Evolutionary conservation across 257 asterid genomes (phyloP), one percentile per base, ranked within the genome.

Genomic region (Solanum bukasovii): DNA sequence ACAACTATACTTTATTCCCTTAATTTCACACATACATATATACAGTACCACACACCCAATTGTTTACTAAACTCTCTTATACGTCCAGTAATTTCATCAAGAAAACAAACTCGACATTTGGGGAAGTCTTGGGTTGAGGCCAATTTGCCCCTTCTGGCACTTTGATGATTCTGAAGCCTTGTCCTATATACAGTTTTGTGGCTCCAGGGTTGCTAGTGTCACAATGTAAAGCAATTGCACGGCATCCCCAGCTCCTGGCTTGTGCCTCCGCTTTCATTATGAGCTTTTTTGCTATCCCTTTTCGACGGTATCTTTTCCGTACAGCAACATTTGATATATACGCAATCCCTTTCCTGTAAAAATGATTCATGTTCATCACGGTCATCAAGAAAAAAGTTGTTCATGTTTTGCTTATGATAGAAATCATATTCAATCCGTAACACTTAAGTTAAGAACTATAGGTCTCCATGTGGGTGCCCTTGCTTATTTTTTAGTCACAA

Each of bases 311-410:
- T 42, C 87, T 91, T 87, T 92, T 97, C 40, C 94, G 94, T 11
- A 96, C 98, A 0, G 98, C 98, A 61, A 96, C 98, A 37, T 96
- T 96, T 61, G 98, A 96, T 94, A 96, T 90, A 82, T 96, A 96
- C 0, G 99, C 98, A 70, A 96, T 93, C 88, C 97, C 97, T 79
- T 92, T 94, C 97, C 98, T 96, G 95, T 81, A 75, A 85, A 42
- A 44, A 29, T 37, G 44, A 68, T 63, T 65, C 59, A 65, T 23
- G 63, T 18, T 56, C 65, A 56, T 56, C 25, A 56, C 1, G n/a
- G 11, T 56, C 25, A 56, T 56, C 65, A 56, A 56, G n/a, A 18
- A 56, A 81, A 85, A 29, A 21, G 29, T 37, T 85, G 31, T 63
- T 65, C 59, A 65, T 23, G 38, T 38, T 35, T 21, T 25, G 84